Evolutionary conservation across 345 rosid species (phyloP).

Genomic region (Camelina laxa): DNA sequence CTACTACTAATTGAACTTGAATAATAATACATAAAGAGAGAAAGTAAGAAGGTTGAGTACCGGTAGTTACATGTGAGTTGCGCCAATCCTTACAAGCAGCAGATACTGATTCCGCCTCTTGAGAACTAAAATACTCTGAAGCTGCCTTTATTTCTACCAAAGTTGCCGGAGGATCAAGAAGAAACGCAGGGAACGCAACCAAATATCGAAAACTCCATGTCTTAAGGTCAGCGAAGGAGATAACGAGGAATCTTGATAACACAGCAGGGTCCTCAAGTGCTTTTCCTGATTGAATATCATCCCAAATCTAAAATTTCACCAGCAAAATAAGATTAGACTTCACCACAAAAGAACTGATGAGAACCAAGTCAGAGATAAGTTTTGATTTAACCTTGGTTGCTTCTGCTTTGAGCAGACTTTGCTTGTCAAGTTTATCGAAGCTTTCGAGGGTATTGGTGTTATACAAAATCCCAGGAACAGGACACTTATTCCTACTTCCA

Average conservation of each 20-base stretch:
- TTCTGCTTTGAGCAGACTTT: constrained; percentile 66
- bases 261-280: constrained; percentile 70
- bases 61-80: constrained; percentile 65
- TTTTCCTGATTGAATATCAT: constrained; percentile 78
- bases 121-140: constrained; percentile 64
- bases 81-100: constrained; percentile 89
- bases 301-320: constrained; percentile 73
- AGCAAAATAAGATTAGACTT: not conserved
- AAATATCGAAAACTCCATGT: constrained; percentile 88
- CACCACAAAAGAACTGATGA: not conserved
- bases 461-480: constrained; percentile 77
- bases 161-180: constrained; percentile 80
- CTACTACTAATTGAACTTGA: not conserved
- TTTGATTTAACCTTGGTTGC: constrained; percentile 64
- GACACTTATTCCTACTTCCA: constrained; percentile 70
- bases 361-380: constrained; percentile 9
- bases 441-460: constrained; percentile 85
- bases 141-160: constrained; percentile 75
- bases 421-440: constrained; percentile 64
- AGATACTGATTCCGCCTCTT: constrained; percentile 81
- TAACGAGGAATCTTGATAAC: constrained; percentile 75
- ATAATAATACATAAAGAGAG: not conserved
- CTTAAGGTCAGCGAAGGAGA: constrained; percentile 87
- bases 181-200: constrained; percentile 91
- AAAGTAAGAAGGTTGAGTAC: constrained; percentile 42